A percentile compares a stretch with the other conserved stretches of the same genome.
These are phyloP conservation scores for Spizellomyces punctatus DNA, from an alignment of 192 early-diverging fungal genomes.

Conservation along the genomic window DNA sequence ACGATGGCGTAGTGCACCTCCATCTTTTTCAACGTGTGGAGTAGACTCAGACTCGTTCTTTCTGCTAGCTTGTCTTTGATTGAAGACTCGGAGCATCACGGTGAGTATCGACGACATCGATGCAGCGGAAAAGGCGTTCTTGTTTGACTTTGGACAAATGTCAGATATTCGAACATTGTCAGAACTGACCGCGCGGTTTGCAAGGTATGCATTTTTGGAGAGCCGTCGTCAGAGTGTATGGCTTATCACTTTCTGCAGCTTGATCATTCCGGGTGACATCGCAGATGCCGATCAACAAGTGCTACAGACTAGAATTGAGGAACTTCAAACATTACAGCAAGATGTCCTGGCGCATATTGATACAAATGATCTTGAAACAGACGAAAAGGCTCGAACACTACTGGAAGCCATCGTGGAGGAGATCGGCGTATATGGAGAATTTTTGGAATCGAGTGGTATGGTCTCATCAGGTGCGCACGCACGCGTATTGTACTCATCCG, in stretches of 20 bases:
- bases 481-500: background rate
- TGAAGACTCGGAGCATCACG: too few relatives aligned
- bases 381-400: constrained; percentile 19
- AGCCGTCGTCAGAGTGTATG: too few relatives aligned
- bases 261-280: constrained; percentile 18
- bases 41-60: too few relatives aligned
- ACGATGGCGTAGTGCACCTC: too few relatives aligned
- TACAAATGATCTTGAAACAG: background rate
- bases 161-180: too few relatives aligned
- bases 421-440: constrained; percentile 44
- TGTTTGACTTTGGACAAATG: too few relatives aligned
- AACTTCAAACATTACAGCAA: constrained; percentile 5
- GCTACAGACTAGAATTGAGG: constrained; percentile 19
- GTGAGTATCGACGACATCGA: too few relatives aligned
- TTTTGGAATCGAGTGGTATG: constrained; percentile 35
- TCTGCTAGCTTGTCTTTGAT: too few relatives aligned
- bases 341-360: constrained; percentile 12
- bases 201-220: background rate
- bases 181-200: constrained; percentile 1
- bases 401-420: constrained; percentile 32
- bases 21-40: too few relatives aligned
- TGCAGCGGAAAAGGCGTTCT: too few relatives aligned
- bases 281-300: constrained; percentile 18
- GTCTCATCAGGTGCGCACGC: background rate
- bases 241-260: background rate